Base-by-base conservation (phyloP, 495 filamentous ascomycete genomes). In the Daldinia grandis region DNA sequence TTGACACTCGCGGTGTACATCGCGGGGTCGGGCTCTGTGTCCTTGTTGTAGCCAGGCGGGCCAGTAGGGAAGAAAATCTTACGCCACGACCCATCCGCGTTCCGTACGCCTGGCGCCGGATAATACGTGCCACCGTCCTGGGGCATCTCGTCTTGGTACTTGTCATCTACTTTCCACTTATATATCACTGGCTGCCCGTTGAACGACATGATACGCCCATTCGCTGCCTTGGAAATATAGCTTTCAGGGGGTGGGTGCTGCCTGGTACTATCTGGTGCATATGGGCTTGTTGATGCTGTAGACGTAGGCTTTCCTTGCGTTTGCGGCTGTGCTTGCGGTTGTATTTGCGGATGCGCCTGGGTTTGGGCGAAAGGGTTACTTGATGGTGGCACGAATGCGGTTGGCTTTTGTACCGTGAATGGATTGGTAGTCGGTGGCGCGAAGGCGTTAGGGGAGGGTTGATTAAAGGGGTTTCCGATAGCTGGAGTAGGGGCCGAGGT, bases 11-110 rank as follows among this genome's bases (percentile, higher is more conserved):
- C 73, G 38, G 88, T 85, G 44, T 87, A 85, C 58, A 65, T 69
- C 4, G 67, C 72, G 8, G 76, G 72, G 30, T 85, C 82, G 4
- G 84, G 79, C 55, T 87, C 86, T n/a, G 84, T 84, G 53, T 84
- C 81, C 53, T 78, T 78, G 51, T 82, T 84, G 44, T 87, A 85
- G 1, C 80, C 73, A 1, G 90, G 91, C n/a, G 89, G 82, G 1
- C 92, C 92, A 30, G 90, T 80, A 1, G 91, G 89, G 70, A 91
- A 92, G 80, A 90, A 89, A 24, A 95, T 86, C 35, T 83, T 85
- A 28, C 86, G 81, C 63, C 78, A 83, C 4, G 80, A 71, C 4
- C 82, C 82, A 54, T 84, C 77, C 27, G 76, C 73, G 44, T 77
- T 78, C 6, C 73, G 72, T n/a, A 81, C 56, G 2, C 81, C 76